phyloP scores from a whole-genome alignment of 2,329 filamentous ascomycete species.

The Monilinia fructigena region DNA sequence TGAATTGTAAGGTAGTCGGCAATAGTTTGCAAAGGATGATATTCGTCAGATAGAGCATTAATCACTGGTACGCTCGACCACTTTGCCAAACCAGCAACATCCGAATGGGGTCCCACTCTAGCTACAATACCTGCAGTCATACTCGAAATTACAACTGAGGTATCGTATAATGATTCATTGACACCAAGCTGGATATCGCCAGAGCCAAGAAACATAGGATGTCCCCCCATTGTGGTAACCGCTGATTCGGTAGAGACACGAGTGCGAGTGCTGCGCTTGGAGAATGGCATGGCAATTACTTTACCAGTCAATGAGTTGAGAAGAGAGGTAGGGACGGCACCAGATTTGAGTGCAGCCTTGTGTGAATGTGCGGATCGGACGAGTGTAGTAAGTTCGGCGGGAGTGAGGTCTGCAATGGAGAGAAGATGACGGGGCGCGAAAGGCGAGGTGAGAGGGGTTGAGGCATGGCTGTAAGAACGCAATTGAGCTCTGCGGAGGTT shows the following conservation, averaged over 20 bases:
- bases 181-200: slow-evolving; percentile 95
- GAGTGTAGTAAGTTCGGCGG: slow-evolving; percentile 75
- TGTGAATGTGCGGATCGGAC: slow-evolving; percentile 77
- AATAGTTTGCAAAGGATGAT: slow-evolving; percentile 90
- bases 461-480: slow-evolving; percentile 32
- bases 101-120: slow-evolving; percentile 73
- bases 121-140: slow-evolving; percentile 85
- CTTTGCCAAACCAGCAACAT: slow-evolving; percentile 68
- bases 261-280: slow-evolving; percentile 90
- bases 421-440: slow-evolving; percentile 80
- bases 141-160: slow-evolving; percentile 86
- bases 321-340: slow-evolving; percentile 58
- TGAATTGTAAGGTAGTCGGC: slow-evolving; percentile 91
- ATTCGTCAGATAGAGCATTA: slow-evolving; percentile 85
- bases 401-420: slow-evolving; percentile 82
- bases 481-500: slow-evolving; percentile 30
- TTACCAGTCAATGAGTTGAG: slow-evolving; percentile 65
- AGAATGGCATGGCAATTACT: slow-evolving; percentile 94
- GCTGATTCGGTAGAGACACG: slow-evolving; percentile 92
- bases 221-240: slow-evolving; percentile 81
- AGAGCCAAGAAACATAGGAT: slow-evolving; percentile 94
- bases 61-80: slow-evolving; percentile 78
- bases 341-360: slow-evolving; percentile 75
- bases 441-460: slow-evolving; percentile 42
- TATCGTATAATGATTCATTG: slow-evolving; percentile 95